These are phyloP conservation scores for Tulasnella sp. DNA, from an alignment of 768 basidiomycete genomes.

Conservation along the genomic window DNA sequence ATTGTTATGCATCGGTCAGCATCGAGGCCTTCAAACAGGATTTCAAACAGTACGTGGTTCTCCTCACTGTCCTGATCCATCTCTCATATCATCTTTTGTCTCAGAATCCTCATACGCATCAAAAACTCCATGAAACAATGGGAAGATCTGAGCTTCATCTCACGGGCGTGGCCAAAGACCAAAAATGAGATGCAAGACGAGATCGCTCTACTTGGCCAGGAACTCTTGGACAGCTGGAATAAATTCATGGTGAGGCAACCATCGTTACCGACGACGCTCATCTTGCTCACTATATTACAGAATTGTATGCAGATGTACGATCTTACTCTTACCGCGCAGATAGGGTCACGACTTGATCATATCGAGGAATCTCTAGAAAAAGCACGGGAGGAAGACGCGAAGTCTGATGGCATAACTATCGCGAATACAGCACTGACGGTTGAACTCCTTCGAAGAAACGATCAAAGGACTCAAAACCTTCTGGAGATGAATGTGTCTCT, in stretches of 20 bases:
- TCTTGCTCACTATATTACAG: no score
- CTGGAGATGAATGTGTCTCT: neutral
- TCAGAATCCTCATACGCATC: neutral
- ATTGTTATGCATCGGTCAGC: neutral
- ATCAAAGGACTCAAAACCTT: neutral
- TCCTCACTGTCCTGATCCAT: neutral
- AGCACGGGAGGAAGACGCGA: neutral
- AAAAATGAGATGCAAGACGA: neutral
- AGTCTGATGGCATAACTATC: neutral
- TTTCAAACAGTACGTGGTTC: neutral
- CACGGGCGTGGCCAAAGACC: neutral
- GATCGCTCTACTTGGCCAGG: neutral
- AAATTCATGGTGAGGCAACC: neutral
- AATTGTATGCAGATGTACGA: neutral
- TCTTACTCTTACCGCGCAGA: neutral
- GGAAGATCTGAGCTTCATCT: neutral
- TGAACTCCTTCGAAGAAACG: neutral
- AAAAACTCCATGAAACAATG: neutral
- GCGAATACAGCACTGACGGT: neutral
- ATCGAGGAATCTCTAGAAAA: neutral
- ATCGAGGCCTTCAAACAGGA: neutral
- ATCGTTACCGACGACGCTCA: no score
- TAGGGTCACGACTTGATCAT: neutral
- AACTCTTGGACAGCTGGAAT: neutral
- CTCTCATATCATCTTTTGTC: neutral